phyloP scores from a whole-genome alignment of 2,329 filamentous ascomycete genomes.

The Acrocalymma vagum region DNA sequence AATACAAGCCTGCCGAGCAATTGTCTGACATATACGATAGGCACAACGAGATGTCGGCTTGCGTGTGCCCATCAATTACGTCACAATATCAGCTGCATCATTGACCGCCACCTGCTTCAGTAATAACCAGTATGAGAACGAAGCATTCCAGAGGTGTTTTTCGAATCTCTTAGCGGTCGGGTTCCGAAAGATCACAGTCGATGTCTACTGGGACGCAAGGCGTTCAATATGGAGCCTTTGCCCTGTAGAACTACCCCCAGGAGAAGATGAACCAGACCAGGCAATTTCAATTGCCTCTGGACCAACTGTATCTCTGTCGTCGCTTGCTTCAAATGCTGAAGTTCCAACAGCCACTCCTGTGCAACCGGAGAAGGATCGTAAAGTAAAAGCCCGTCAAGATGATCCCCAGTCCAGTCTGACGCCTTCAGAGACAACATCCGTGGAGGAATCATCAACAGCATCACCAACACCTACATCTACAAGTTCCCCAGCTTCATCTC shows the following conservation, averaged over 20 bases:
- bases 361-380: slow-evolving; percentile 4
- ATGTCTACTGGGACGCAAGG: slow-evolving; percentile 70
- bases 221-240: slow-evolving; percentile 67
- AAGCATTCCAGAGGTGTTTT: slow-evolving; percentile 62
- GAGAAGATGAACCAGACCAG: slow-evolving; percentile 12
- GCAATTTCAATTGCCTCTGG: slow-evolving; percentile 18
- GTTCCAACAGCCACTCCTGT: slow-evolving; percentile 22
- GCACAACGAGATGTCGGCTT: slow-evolving; percentile 69
- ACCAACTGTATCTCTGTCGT: slow-evolving; percentile 21
- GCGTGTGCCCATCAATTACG: slow-evolving; percentile 69
- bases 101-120: slow-evolving; percentile 68
- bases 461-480: slow-evolving; percentile 2
- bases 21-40: slow-evolving; percentile 46
- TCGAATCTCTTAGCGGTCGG: slow-evolving; percentile 70
- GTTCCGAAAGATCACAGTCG: slow-evolving; percentile 65
- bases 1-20: neutral
- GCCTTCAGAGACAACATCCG: slow-evolving; percentile 7
- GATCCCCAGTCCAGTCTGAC: slow-evolving; percentile 1
- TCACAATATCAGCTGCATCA: slow-evolving; percentile 65
- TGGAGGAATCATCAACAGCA: slow-evolving; percentile 4
- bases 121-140: slow-evolving; percentile 61
- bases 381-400: slow-evolving; percentile 19
- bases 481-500: slow-evolving; percentile 3
- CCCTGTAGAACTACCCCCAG: slow-evolving; percentile 61
- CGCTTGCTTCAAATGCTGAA: slow-evolving; percentile 22